These are phyloP conservation scores for Stagonosporopsis vannaccii DNA, from an alignment of 2,329 filamentous ascomycete genomes.

Conservation along the genomic window DNA sequence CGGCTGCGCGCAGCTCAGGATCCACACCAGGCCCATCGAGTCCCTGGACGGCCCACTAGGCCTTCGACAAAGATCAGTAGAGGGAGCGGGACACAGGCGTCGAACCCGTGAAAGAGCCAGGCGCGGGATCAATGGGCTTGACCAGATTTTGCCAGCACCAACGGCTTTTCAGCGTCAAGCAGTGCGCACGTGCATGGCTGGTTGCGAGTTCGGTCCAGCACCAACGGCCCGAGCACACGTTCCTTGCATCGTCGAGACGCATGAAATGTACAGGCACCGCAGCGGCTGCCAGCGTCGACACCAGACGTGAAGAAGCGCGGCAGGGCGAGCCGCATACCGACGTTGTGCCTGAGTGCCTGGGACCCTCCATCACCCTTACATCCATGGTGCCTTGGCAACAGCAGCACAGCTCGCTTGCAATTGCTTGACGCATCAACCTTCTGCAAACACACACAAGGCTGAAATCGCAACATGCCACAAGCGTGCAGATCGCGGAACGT, in stretches of 20 bases:
- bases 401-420: slow-evolving; percentile 1
- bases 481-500: slow-evolving; percentile 13
- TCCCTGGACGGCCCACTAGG: slow-evolving; percentile 5
- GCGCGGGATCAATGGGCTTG: too few species aligned
- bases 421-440: slow-evolving; percentile 3
- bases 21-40: slow-evolving; percentile 10
- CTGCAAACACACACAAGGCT: slow-evolving; percentile 14
- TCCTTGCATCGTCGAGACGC: slow-evolving; percentile 4
- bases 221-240: slow-evolving; percentile 6
- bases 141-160: not conserved
- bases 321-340: not conserved
- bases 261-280: not conserved
- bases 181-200: not conserved
- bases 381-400: not conserved
- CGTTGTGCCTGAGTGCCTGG: not conserved
- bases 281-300: not conserved
- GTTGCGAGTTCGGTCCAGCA: slow-evolving; percentile 7
- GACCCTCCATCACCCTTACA: not conserved
- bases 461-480: slow-evolving; percentile 5
- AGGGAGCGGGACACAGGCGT: not conserved
- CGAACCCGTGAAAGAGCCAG: not conserved
- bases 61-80: not conserved
- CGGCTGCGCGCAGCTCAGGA: slow-evolving; percentile 3
- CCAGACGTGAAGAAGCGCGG: not conserved
- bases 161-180: not conserved